Evolutionary conservation across 2,329 filamentous ascomycete species (phyloP).

Genomic region (Apiospora koreana): DNA sequence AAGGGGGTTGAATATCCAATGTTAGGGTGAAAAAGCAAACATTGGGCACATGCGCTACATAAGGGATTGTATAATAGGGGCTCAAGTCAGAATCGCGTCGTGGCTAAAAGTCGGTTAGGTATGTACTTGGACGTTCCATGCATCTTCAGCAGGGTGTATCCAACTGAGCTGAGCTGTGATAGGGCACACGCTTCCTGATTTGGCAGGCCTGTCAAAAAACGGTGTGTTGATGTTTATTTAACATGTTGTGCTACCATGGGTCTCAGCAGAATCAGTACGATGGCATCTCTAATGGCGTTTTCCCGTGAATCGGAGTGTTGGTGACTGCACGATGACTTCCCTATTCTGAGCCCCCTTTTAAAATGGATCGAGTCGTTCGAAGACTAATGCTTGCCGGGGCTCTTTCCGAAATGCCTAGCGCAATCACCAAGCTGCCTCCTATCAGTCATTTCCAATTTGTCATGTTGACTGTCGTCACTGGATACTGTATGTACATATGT

Average conservation of each 20-base stretch:
- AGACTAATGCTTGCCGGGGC: background rate
- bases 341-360: too few relatives aligned
- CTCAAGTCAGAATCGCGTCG: background rate
- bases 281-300: background rate
- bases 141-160: background rate
- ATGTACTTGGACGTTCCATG: background rate
- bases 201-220: background rate
- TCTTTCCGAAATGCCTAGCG: background rate
- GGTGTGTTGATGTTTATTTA: background rate
- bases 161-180: background rate
- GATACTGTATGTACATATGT: background rate
- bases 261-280: background rate
- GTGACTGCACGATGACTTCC: background rate
- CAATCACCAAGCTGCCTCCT: background rate
- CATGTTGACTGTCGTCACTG: background rate
- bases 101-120: too few relatives aligned
- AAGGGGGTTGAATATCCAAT: background rate
- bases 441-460: background rate
- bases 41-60: background rate
- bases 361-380: too few relatives aligned
- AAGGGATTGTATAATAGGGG: background rate
- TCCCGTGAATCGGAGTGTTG: background rate
- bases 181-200: background rate
- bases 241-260: background rate
- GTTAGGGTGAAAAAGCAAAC: background rate